phyloP scores from a whole-genome alignment of 2,329 filamentous ascomycete species.

The Clathrospora elynae region DNA sequence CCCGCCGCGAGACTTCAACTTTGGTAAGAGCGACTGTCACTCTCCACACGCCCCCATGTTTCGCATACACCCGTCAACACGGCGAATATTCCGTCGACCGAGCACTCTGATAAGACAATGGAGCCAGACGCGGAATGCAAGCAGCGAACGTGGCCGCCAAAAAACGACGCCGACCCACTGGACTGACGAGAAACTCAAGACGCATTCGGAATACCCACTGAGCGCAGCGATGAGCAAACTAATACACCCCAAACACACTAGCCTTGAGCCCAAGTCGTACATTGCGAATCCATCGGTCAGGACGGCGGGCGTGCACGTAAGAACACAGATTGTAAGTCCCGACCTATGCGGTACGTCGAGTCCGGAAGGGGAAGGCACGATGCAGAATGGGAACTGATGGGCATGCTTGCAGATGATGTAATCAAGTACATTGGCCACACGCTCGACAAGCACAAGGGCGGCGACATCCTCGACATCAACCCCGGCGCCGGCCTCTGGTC shows the following conservation, averaged over 20 bases:
- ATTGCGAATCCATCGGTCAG: not conserved
- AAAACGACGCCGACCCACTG: slow-evolving; percentile 10
- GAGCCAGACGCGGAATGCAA: slow-evolving; percentile 11
- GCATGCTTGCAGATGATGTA: slow-evolving; percentile 63
- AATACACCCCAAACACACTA: slow-evolving; percentile 20
- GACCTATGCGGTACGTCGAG: slow-evolving; percentile 52
- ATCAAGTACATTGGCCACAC: slow-evolving; percentile 71
- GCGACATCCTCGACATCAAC: slow-evolving; percentile 86
- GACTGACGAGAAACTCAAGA: slow-evolving; percentile 21
- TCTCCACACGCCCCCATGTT: slow-evolving; percentile 22
- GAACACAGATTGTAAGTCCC: slow-evolving; percentile 51
- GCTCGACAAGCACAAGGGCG: slow-evolving; percentile 72
- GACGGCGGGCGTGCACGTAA: slow-evolving; percentile 14
- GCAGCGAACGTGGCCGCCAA: slow-evolving; percentile 5
- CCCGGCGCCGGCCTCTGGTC: slow-evolving; percentile 83
- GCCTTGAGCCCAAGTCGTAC: slow-evolving; percentile 1
- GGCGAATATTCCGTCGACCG: slow-evolving; percentile 11
- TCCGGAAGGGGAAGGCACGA: slow-evolving; percentile 14
- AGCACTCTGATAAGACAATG: not conserved
- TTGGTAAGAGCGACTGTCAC: slow-evolving; percentile 2
- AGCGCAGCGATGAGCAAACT: slow-evolving; percentile 12
- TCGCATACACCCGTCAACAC: slow-evolving; percentile 20
- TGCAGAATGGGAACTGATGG: slow-evolving; percentile 15
- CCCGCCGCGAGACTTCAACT: slow-evolving; percentile 9
- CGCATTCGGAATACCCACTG: slow-evolving; percentile 23